A percentile compares a stretch with the other conserved stretches of the same genome.
Evolutionary conservation across 345 rosid species (phyloP).

Genomic region (Eucalyptus cloeziana): DNA sequence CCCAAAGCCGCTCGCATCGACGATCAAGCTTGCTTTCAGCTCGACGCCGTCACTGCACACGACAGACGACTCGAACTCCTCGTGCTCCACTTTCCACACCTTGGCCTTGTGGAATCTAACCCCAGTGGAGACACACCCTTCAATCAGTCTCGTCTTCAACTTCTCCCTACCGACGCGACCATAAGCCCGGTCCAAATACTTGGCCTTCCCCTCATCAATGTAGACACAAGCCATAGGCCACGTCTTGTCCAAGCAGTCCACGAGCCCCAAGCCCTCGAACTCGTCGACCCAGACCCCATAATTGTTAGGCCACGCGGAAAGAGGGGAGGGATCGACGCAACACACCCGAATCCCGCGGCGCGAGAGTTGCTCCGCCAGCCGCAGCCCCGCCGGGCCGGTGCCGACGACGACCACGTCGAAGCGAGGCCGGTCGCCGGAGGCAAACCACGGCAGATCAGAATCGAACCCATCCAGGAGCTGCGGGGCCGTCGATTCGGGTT

Average conservation of each 20-base stretch:
- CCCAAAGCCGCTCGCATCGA: slow-evolving; percentile 56
- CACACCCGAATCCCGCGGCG: slow-evolving; percentile 41
- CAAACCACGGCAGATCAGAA: slow-evolving; percentile 13
- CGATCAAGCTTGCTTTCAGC: slow-evolving; percentile 38
- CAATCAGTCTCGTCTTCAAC: slow-evolving; percentile 30
- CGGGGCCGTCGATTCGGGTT: slow-evolving; percentile 15
- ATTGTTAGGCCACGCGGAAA: slow-evolving; percentile 49
- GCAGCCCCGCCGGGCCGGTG: slow-evolving; percentile 61
- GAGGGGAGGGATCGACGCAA: slow-evolving; percentile 62
- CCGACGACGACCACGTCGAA: slow-evolving; percentile 54
- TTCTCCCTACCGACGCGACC: slow-evolving; percentile 38
- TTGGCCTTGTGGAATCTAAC: slow-evolving; percentile 47
- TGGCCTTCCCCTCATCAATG: slow-evolving; percentile 29
- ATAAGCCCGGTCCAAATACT: slow-evolving; percentile 46
- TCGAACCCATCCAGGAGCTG: slow-evolving; percentile 25
- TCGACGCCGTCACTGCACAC: slow-evolving; percentile 44
- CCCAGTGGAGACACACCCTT: slow-evolving; percentile 28
- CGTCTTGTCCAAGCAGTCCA: slow-evolving; percentile 41
- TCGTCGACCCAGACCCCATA: slow-evolving; percentile 79
- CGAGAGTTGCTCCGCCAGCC: slow-evolving; percentile 52
- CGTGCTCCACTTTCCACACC: slow-evolving; percentile 47
- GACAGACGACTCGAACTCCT: slow-evolving; percentile 34
- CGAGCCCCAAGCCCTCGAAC: slow-evolving; percentile 40
- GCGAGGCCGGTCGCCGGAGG: slow-evolving; percentile 10
- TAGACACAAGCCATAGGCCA: slow-evolving; percentile 45